Evolutionary conservation across 2,329 filamentous ascomycete species (phyloP).

Genomic region (Aspergillus brasiliensis): DNA sequence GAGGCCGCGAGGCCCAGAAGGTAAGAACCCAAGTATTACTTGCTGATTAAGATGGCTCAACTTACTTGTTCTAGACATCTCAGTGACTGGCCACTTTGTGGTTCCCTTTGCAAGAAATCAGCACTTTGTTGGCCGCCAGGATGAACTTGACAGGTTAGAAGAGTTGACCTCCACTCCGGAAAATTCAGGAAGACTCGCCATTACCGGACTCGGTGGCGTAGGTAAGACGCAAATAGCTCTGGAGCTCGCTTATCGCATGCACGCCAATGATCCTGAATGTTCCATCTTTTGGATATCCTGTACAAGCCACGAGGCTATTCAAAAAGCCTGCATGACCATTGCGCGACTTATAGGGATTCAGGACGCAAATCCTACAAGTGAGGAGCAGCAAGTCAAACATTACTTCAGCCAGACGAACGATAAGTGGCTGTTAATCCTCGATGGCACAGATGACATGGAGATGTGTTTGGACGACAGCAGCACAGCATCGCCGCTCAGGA

Average conservation of each 20-base stretch:
- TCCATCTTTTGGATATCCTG: slow-evolving; percentile 33
- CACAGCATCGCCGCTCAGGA: background rate
- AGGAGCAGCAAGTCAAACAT: slow-evolving; percentile 9
- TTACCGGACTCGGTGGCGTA: slow-evolving; percentile 17
- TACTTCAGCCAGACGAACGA: slow-evolving; percentile 15
- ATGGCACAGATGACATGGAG: slow-evolving; percentile 26
- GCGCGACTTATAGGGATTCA: slow-evolving; percentile 8
- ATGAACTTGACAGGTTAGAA: too few relatives aligned
- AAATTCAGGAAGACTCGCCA: background rate
- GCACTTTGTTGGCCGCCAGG: too few relatives aligned
- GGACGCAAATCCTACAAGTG: slow-evolving; percentile 4
- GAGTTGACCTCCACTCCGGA: too few relatives aligned
- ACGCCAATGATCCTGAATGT: slow-evolving; percentile 1
- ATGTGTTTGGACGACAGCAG: slow-evolving; percentile 15
- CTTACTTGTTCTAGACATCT: too few relatives aligned
- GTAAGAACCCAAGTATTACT: too few relatives aligned
- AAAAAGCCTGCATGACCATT: slow-evolving; percentile 18
- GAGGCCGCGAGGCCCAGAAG: too few relatives aligned
- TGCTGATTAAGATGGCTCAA: too few relatives aligned
- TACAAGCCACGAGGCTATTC: slow-evolving; percentile 21
- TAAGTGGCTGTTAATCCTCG: slow-evolving; percentile 28
- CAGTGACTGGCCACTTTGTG: too few relatives aligned
- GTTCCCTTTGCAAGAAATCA: too few relatives aligned
- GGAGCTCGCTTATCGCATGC: slow-evolving; percentile 25
- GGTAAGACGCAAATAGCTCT: slow-evolving; percentile 32